Evolutionary conservation across 176 grass and related monocot genomes (phyloP), one percentile per base, ranked within the genome.

Genomic region (Pharus latifolius): DNA sequence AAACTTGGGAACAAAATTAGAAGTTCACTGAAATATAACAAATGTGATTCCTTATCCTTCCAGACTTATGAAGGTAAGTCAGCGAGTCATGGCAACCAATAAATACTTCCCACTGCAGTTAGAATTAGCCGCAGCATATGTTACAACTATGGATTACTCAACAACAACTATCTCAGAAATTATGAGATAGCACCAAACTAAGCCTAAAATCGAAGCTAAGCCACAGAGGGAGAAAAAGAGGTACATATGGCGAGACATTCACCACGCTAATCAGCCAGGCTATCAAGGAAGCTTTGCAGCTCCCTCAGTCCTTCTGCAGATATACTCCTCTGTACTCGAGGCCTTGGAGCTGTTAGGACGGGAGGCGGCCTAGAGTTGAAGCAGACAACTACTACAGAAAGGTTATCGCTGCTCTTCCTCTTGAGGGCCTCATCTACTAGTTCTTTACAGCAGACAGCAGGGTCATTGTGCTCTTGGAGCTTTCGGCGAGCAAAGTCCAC

Each of bases 261-360:
- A 52, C 27, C 47, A 42, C 43, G 49, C 93, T 63, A 98, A 71
- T 85, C 80, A 10, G 71, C 65, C 67, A 94, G 65, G 69, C 84
- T 86, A 91, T 88, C 90, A 6, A 98, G 83, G 66, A 98, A 98
- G 75, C 87, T 67, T 62, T 91, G 95, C 60, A 98, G 77, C 64
- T 88, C 90, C 90, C 54, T 93, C 11, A 98, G 76, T 25, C 94
- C 94, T 74, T 93, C 89, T 0, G 87, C 87, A 8, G 94, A 98
- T 78, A 98, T 98, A 62, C 94, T 98, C 76, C 95, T 83, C 28
- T 88, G 95, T 14, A 98, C 95, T 29, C 90, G 83, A 30, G 82
- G 90, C 51, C 90, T 81, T 5, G 87, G 84, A 42, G 73, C 60
- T 40, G 90, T 88, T 8, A 98, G 67, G 20, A 55, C 49, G 75